These are phyloP conservation scores for Phytophthora quininea DNA, from an alignment of 352 stramenopile genomes.

Conservation along the genomic window DNA sequence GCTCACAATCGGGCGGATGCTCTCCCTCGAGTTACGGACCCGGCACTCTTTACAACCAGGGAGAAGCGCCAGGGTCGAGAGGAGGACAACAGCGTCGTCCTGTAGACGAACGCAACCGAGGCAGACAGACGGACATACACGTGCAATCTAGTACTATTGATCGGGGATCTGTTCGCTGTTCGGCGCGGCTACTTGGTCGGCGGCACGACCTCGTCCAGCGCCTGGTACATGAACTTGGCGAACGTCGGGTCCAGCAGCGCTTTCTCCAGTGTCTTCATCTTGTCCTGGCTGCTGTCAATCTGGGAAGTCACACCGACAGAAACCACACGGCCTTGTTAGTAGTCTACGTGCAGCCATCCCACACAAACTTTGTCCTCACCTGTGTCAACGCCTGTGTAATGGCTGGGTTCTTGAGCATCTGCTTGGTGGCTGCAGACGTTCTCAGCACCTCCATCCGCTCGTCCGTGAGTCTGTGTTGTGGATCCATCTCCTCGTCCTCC, in stretches of 20 bases:
- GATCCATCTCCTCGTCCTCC: slow-evolving; percentile 50
- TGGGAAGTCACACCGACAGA: slow-evolving; percentile 25
- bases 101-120: background rate
- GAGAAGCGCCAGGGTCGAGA: too few relatives aligned
- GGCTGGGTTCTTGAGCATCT: slow-evolving; percentile 33
- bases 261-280: slow-evolving; percentile 81
- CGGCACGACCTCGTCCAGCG: slow-evolving; percentile 61
- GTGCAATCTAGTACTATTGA: background rate
- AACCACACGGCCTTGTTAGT: slow-evolving; percentile 1
- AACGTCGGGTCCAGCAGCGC: slow-evolving; percentile 73
- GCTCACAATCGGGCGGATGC: too few relatives aligned
- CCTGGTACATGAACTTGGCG: slow-evolving; percentile 79
- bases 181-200: slow-evolving; percentile 24
- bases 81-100: background rate
- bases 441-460: slow-evolving; percentile 46
- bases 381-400: slow-evolving; percentile 56
- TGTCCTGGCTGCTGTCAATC: slow-evolving; percentile 69
- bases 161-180: background rate
- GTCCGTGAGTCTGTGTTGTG: slow-evolving; percentile 37
- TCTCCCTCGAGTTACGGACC: too few relatives aligned
- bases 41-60: too few relatives aligned
- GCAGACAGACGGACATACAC: too few relatives aligned
- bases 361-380: slow-evolving; percentile 30
- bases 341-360: background rate
- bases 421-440: too few relatives aligned